phyloP scores from a whole-genome alignment of 1,284 basidiomycete species.

The Ceratorhiza oryzae-sativae region DNA sequence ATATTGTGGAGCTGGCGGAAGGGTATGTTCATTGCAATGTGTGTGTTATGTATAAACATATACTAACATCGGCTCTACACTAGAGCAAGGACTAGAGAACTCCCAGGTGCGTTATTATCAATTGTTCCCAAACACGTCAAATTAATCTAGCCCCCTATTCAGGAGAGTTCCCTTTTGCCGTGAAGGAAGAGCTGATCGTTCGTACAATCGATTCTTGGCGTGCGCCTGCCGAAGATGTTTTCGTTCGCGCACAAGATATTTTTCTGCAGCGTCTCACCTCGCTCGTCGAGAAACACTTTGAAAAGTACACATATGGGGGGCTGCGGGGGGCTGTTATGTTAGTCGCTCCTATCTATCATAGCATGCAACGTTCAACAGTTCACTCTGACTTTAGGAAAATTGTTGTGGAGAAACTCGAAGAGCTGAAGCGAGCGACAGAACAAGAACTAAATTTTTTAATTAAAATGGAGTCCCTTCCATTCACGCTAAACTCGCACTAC shows the following conservation, averaged over 20 bases:
- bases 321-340: conserved; percentile 17
- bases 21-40: not conserved
- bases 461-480: conserved; percentile 34
- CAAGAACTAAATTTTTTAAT: conserved; percentile 29
- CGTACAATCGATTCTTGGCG: conserved; percentile 29
- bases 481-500: conserved; percentile 40
- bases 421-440: not conserved
- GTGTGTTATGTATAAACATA: too few species aligned
- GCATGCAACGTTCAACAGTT: not conserved
- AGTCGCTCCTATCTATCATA: not conserved
- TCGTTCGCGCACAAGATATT: conserved; percentile 22
- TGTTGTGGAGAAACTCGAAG: conserved; percentile 16
- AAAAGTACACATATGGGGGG: conserved; percentile 33
- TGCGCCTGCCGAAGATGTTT: conserved; percentile 19
- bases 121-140: not conserved
- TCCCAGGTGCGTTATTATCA: not conserved
- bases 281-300: conserved; percentile 33
- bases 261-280: conserved; percentile 33
- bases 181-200: conserved; percentile 32
- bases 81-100: conserved; percentile 28
- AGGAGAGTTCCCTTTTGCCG: conserved; percentile 39
- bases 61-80: too few species aligned
- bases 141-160: not conserved
- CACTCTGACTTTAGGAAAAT: conserved; percentile 2
- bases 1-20: conserved; percentile 30